These are phyloP conservation scores for Verticillium albo-atrum DNA, from an alignment of 2,329 filamentous ascomycete species.

Conservation along the genomic window DNA sequence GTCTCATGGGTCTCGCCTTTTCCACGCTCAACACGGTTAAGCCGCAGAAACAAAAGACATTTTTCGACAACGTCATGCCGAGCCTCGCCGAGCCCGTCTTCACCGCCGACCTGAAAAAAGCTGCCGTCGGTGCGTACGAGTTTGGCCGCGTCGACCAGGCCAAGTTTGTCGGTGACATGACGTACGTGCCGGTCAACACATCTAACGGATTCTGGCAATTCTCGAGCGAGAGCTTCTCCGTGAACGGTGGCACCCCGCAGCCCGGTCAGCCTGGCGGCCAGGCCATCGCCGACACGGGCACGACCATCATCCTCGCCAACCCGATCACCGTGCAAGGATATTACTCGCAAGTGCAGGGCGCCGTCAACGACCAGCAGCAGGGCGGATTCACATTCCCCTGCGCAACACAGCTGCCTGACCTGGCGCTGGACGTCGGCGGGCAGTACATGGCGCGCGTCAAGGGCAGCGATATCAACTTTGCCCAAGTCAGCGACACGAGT, in stretches of 20 bases:
- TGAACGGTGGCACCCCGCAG: slow-evolving; percentile 39
- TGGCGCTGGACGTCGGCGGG: slow-evolving; percentile 52
- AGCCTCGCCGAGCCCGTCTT: slow-evolving; percentile 62
- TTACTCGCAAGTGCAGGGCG: slow-evolving; percentile 41
- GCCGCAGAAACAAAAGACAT: slow-evolving; percentile 62
- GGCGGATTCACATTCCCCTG: slow-evolving; percentile 46
- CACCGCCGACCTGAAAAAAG: slow-evolving; percentile 62
- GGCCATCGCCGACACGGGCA: slow-evolving; percentile 55
- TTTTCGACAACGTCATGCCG: slow-evolving; percentile 66
- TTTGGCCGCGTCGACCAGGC: slow-evolving; percentile 65
- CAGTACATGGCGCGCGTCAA: slow-evolving; percentile 52
- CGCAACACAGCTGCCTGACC: slow-evolving; percentile 38
- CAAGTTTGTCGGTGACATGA: slow-evolving; percentile 59
- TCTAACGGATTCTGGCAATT: slow-evolving; percentile 68
- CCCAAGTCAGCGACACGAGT: slow-evolving; percentile 44
- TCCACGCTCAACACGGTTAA: slow-evolving; percentile 59
- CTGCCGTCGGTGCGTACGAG: slow-evolving; percentile 61
- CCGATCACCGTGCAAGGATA: slow-evolving; percentile 43
- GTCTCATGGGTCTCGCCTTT: slow-evolving; percentile 67
- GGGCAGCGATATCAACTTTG: slow-evolving; percentile 50
- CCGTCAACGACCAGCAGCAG: slow-evolving; percentile 29
- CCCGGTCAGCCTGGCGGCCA: slow-evolving; percentile 31
- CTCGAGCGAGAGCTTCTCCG: slow-evolving; percentile 48
- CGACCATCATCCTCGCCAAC: slow-evolving; percentile 59
- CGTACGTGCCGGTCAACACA: slow-evolving; percentile 57